phyloP scores from a whole-genome alignment of 2,329 filamentous ascomycete genomes.

The Claviceps sorghi region DNA sequence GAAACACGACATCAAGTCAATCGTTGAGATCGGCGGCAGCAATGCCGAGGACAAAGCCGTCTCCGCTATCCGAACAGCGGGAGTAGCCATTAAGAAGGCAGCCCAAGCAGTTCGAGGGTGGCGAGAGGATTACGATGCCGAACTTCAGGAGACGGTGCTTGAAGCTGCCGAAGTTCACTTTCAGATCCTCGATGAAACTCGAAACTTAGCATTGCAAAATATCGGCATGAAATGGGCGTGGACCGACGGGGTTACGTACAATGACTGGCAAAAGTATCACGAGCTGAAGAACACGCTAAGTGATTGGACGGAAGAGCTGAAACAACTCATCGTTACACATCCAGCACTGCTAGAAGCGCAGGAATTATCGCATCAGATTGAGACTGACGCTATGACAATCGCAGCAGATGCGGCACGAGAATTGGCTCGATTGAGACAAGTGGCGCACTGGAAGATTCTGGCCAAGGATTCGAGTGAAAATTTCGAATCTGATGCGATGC shows the following conservation, averaged over 20 bases:
- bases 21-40: slow-evolving; percentile 36
- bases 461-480: slow-evolving; percentile 62
- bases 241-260: slow-evolving; percentile 91
- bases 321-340: slow-evolving; percentile 60
- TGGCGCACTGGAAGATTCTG: slow-evolving; percentile 69
- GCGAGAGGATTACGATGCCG: slow-evolving; percentile 56
- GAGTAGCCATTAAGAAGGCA: slow-evolving; percentile 58
- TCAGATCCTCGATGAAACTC: slow-evolving; percentile 66
- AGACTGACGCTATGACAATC: slow-evolving; percentile 65
- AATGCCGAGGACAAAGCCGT: slow-evolving; percentile 29
- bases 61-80: slow-evolving; percentile 47
- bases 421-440: slow-evolving; percentile 65
- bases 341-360: slow-evolving; percentile 55
- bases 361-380: slow-evolving; percentile 50
- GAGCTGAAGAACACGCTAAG: slow-evolving; percentile 69
- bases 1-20: slow-evolving; percentile 49
- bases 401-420: slow-evolving; percentile 70
- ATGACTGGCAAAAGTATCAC: slow-evolving; percentile 94
- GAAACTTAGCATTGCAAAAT: slow-evolving; percentile 73
- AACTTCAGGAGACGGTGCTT: slow-evolving; percentile 54
- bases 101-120: slow-evolving; percentile 66
- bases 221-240: slow-evolving; percentile 92
- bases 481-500: slow-evolving; percentile 56
- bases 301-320: slow-evolving; percentile 72
- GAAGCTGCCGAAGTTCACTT: slow-evolving; percentile 68